These are phyloP conservation scores for Nemania sp. DNA, from an alignment of 2,329 filamentous ascomycete genomes.

Conservation along the genomic window DNA sequence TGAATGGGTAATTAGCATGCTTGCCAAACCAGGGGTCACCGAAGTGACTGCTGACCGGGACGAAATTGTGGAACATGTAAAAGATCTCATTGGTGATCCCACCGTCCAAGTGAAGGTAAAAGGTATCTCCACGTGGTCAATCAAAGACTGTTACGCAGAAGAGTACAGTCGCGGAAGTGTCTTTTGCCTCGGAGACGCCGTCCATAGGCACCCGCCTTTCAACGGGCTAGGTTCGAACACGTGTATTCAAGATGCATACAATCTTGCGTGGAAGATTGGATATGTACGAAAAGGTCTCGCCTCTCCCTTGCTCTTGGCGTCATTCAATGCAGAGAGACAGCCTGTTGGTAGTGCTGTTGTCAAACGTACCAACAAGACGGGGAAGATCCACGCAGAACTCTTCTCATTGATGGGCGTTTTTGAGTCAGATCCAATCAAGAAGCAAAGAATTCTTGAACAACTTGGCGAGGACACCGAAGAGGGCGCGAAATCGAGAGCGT, in stretches of 20 bases:
- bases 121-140: constrained; percentile 18
- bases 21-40: constrained; percentile 19
- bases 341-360: constrained; percentile 24
- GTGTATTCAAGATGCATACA: constrained; percentile 27
- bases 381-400: constrained; percentile 15
- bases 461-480: constrained; percentile 19
- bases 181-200: constrained; percentile 22
- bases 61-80: constrained; percentile 20
- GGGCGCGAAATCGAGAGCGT: constrained; percentile 10
- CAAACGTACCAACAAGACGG: constrained; percentile 18
- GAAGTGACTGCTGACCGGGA: constrained; percentile 14
- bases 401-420: constrained; percentile 23
- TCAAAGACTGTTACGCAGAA: constrained; percentile 22
- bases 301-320: constrained; percentile 17
- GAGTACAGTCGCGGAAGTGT: constrained; percentile 18
- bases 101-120: constrained; percentile 13
- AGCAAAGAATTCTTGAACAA: constrained; percentile 14
- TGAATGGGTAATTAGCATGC: constrained; percentile 25
- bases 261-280: constrained; percentile 26
- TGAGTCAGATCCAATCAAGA: constrained; percentile 14
- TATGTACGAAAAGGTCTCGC: constrained; percentile 20
- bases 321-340: constrained; percentile 20
- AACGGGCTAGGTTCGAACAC: constrained; percentile 21
- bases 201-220: constrained; percentile 23
- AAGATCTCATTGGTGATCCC: constrained; percentile 17